A percentile compares a stretch with the other conserved stretches of the same genome.
Conservation (phyloP, 1,284 basidiomycete genomes). For the Fomitopsis betulina region DNA sequence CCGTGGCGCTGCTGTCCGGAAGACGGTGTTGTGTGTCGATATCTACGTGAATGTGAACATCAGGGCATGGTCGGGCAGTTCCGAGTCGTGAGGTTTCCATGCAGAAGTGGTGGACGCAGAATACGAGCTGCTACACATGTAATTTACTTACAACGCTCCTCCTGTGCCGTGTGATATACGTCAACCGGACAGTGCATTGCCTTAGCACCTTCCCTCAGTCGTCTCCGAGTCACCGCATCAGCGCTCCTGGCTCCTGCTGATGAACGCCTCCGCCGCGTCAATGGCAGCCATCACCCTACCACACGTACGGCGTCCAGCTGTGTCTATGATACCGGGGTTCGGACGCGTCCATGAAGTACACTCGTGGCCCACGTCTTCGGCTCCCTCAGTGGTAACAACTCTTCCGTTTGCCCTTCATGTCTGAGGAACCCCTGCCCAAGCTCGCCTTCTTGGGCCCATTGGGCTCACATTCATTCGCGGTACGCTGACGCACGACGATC, state of each 20-base stretch:
- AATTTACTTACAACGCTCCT: no score
- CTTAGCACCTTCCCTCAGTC: neutral
- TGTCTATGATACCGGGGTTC: neutral
- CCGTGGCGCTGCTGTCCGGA: no score
- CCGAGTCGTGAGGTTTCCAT: no score
- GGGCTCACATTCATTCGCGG: conserved; percentile 79
- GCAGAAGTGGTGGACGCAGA: no score
- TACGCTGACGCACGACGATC: conserved; percentile 23
- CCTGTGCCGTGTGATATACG: no score
- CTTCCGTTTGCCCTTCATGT: neutral
- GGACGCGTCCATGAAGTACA: neutral
- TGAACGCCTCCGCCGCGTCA: neutral
- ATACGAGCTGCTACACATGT: no score
- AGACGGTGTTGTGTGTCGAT: no score
- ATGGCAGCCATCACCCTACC: neutral
- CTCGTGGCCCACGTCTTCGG: neutral
- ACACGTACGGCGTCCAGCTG: neutral
- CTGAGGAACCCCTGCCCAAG: conserved; percentile 13
- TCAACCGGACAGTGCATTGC: no score
- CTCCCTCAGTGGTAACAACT: neutral
- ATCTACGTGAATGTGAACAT: no score
- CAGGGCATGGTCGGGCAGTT: no score
- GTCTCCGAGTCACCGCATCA: neutral
- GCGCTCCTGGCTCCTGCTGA: neutral
- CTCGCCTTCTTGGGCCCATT: conserved; percentile 58